Evolutionary conservation across 306 rosid genomes (phyloP), one percentile per base, ranked within the genome.

Genomic region (Rubus parviflorus): DNA sequence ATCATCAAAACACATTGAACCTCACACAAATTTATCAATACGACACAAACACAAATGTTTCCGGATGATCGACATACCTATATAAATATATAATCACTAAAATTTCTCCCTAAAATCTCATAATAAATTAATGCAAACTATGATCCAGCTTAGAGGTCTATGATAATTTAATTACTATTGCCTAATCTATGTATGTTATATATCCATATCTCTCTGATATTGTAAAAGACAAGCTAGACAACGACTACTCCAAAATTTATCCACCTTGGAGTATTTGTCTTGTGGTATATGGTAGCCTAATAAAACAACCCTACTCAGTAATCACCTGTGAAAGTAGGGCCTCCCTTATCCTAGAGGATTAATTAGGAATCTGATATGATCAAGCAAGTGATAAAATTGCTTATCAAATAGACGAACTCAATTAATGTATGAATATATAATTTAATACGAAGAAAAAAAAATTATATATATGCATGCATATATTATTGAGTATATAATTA

Each of bases 401-500:
- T 49, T 30, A 61, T 13, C 46, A 15, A 16, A 63, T 15, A 15
- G 12, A 64, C 38, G 67, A 61, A 61, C 67, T 25, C 41, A 61
- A 30, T 30, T 30, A 30, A 30, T 17, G n/a, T 2, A 25, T 61
- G 66, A 25, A n/a, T 4, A 61, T 61, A 14, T 61, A 16, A 30
- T 13, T 25, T 16, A 25, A 61, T 5, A 30, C 19, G 8, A 30
- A 61, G 17, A 25, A 58, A 30, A 30, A 1, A 30, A 30, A 30
- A 30, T n/a, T n/a, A n/a, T n/a, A n/a, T 0, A 30, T 30, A 30
- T 30, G 35, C 35, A 30, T 30, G 35, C 17, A 49, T 49, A 49
- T 49, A 49, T 14, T 49, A 49, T 14, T 2, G 19, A 11, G 46
- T 49, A 3, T 49, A 14, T 49, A 67, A 23, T 54, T 2, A 94